These are phyloP conservation scores for Gossypium trilobum DNA, from an alignment of 441 rosid species.

Conservation along the genomic window DNA sequence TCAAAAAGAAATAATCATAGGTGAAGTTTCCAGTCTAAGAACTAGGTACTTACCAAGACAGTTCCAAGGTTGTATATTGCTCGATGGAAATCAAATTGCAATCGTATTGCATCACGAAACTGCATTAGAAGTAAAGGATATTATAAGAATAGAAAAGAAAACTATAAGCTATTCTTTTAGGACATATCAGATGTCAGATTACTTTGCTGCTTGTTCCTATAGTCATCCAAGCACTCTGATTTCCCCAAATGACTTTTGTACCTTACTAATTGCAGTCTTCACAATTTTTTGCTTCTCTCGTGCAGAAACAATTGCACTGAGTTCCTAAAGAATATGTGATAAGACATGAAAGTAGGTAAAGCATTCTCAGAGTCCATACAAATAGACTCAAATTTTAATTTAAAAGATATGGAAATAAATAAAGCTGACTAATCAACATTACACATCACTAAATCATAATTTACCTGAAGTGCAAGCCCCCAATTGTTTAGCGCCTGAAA, in stretches of 20 bases:
- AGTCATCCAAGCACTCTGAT: conserved; percentile 23
- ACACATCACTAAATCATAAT: conserved; percentile 3
- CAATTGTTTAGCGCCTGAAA: conserved; percentile 91
- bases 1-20: background rate
- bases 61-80: conserved; percentile 98
- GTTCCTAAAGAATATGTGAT: conserved; percentile 52
- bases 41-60: conserved; percentile 60
- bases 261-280: conserved; percentile 94
- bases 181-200: conserved; percentile 18
- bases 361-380: background rate
- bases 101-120: conserved; percentile 90
- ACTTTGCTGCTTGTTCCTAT: conserved; percentile 25
- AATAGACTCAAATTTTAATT: background rate
- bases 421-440: background rate
- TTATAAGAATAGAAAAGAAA: conserved; percentile 21
- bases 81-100: conserved; percentile 95
- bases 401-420: conserved; percentile 9
- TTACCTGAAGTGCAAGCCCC: conserved; percentile 96
- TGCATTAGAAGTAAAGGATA: conserved; percentile 28
- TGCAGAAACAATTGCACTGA: conserved; percentile 92
- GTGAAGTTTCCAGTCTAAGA: conserved; percentile 16
- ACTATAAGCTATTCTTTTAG: conserved; percentile 2
- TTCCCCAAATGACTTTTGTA: conserved; percentile 33
- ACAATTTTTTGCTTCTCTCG: conserved; percentile 87
- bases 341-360: conserved; percentile 8